Conservation (phyloP, 2,329 filamentous ascomycete species). For the Fusarium sp. region DNA sequence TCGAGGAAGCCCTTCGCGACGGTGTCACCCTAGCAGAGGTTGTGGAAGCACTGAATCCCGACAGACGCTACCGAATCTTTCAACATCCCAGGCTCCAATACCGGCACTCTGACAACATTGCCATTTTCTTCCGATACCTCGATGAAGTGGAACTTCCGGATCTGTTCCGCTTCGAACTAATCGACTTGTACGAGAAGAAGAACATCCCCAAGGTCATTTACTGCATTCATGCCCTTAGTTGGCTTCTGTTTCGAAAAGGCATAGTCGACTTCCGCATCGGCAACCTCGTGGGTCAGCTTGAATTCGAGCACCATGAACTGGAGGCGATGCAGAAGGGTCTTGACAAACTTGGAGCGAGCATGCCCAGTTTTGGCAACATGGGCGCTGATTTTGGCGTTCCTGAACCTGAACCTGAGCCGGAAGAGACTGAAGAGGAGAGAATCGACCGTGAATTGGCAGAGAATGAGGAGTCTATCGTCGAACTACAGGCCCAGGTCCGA, state of each 20-base stretch:
- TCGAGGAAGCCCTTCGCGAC: constrained; percentile 92
- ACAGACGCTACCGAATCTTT: constrained; percentile 83
- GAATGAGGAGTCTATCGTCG: constrained; percentile 75
- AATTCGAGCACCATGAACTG: constrained; percentile 97
- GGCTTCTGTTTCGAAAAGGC: constrained; percentile 95
- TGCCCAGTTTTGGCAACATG: constrained; percentile 99
- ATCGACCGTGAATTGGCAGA: constrained; percentile 84
- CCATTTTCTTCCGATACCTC: constrained; percentile 92
- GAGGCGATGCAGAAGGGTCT: constrained; percentile 97
- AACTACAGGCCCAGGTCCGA: constrained; percentile 87
- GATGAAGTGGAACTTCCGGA: constrained; percentile 93
- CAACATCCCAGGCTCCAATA: constrained; percentile 86
- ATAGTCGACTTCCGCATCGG: constrained; percentile 96
- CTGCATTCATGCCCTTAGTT: constrained; percentile 96
- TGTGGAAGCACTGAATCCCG: constrained; percentile 87
- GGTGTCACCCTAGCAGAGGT: constrained; percentile 95
- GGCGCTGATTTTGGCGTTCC: constrained; percentile 89
- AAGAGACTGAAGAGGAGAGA: constrained; percentile 91
- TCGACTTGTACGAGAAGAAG: constrained; percentile 99
- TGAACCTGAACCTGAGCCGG: constrained; percentile 79
- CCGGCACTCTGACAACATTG: constrained; percentile 97
- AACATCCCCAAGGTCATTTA: constrained; percentile 99
- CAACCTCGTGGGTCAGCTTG: constrained; percentile 93
- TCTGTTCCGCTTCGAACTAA: constrained; percentile 95
- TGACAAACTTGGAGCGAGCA: constrained; percentile 92